These are phyloP conservation scores for Daldinia caldariorum DNA, from an alignment of 495 filamentous ascomycete genomes.

Conservation along the genomic window DNA sequence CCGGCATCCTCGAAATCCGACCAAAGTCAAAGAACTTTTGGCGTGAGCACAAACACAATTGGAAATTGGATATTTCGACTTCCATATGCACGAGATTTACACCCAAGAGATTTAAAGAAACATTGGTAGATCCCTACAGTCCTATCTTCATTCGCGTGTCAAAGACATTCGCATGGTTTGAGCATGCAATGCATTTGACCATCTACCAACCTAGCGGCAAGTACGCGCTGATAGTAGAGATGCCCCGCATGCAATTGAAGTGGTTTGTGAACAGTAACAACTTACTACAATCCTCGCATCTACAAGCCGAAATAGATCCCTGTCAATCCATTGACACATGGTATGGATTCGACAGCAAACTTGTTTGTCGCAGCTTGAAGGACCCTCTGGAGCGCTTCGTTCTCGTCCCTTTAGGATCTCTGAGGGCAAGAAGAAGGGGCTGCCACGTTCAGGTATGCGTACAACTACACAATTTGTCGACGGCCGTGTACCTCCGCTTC, in stretches of 20 bases:
- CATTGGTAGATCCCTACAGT: constrained; percentile 43
- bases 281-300: constrained; percentile 55
- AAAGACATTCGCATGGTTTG: constrained; percentile 53
- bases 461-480: neutral
- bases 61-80: constrained; percentile 25
- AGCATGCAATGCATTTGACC: constrained; percentile 43
- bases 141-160: constrained; percentile 44
- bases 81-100: constrained; percentile 34
- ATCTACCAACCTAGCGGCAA: constrained; percentile 45
- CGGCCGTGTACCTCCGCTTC: constrained; percentile 52
- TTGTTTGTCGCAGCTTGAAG: constrained; percentile 52
- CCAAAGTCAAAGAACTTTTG: constrained; percentile 53
- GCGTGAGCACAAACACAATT: constrained; percentile 39
- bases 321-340: constrained; percentile 58
- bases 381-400: constrained; percentile 50
- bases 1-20: constrained; percentile 61
- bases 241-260: constrained; percentile 53
- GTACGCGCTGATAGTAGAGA: constrained; percentile 48
- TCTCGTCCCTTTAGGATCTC: constrained; percentile 47
- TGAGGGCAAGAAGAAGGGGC: constrained; percentile 24
- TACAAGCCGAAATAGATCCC: constrained; percentile 57
- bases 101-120: constrained; percentile 12
- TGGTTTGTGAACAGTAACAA: constrained; percentile 46
- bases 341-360: constrained; percentile 58
- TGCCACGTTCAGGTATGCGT: constrained; percentile 46